A percentile compares a stretch with the other conserved stretches of the same genome.
phyloP scores from a whole-genome alignment of 768 basidiomycete genomes.

The Pulveroboletus sp. region DNA sequence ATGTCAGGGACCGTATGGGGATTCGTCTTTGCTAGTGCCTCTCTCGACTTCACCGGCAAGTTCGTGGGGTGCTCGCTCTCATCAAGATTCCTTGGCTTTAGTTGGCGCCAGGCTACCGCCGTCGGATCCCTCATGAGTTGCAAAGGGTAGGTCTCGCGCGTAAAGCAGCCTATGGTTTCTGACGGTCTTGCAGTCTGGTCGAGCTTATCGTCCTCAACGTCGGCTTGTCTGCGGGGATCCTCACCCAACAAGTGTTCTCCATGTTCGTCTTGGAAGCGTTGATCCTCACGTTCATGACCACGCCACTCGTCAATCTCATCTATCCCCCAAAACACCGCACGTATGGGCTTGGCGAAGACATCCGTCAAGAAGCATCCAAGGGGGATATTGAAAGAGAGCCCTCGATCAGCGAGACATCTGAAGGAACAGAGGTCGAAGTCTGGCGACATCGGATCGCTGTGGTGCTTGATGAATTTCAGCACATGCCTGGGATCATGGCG shows the following conservation, averaged over 20 bases:
- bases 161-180: neutral
- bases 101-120: conserved; percentile 73
- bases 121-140: conserved; percentile 95
- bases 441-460: conserved; percentile 58
- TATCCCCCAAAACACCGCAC: conserved; percentile 63
- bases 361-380: neutral
- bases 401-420: neutral
- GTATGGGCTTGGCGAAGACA: conserved; percentile 34
- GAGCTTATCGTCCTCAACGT: conserved; percentile 97
- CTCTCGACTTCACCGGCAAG: conserved; percentile 81
- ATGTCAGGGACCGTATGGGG: conserved; percentile 74
- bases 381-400: neutral
- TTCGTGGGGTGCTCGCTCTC: conserved; percentile 78
- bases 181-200: conserved; percentile 53
- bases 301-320: conserved; percentile 63
- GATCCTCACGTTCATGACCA: conserved; percentile 83
- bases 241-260: conserved; percentile 78
- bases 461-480: conserved; percentile 87
- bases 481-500: conserved; percentile 86
- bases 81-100: conserved; percentile 68
- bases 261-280: conserved; percentile 93
- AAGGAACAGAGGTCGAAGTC: conserved; percentile 1
- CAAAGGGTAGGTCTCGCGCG: conserved; percentile 65
- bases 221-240: conserved; percentile 74
- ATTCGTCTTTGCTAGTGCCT: conserved; percentile 75